These are phyloP conservation scores for Eutrema heterophyllum DNA, from an alignment of 345 rosid species.

Conservation along the genomic window DNA sequence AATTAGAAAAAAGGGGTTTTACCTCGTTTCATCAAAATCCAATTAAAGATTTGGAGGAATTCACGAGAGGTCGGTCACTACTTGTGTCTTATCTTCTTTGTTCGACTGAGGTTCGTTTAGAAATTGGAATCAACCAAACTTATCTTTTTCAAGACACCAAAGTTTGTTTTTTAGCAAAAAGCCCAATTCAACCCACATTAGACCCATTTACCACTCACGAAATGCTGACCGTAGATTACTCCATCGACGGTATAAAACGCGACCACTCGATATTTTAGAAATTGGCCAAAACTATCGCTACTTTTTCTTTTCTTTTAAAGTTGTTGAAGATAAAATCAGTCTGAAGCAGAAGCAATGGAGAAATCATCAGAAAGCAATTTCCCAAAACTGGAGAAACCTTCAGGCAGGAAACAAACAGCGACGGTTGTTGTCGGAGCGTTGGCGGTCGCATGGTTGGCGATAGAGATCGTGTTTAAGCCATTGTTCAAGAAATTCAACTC, in stretches of 20 bases:
- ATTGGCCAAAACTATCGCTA: neutral
- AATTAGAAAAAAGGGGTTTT: neutral
- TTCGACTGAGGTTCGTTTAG: slow-evolving; percentile 15
- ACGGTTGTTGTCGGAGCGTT: slow-evolving; percentile 66
- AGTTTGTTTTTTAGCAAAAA: slow-evolving; percentile 16
- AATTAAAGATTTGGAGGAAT: neutral
- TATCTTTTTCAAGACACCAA: slow-evolving; percentile 4
- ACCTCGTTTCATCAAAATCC: neutral
- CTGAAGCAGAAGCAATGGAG: slow-evolving; percentile 9
- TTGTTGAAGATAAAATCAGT: neutral
- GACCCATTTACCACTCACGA: slow-evolving; percentile 7
- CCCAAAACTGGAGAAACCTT: slow-evolving; percentile 20
- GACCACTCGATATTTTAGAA: neutral
- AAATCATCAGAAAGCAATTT: slow-evolving; percentile 7
- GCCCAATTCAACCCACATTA: neutral
- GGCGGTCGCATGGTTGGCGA: slow-evolving; percentile 72
- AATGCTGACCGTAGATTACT: slow-evolving; percentile 14
- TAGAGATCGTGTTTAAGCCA: slow-evolving; percentile 80
- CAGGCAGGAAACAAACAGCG: slow-evolving; percentile 43
- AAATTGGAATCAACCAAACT: slow-evolving; percentile 12
- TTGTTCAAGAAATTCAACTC: slow-evolving; percentile 55
- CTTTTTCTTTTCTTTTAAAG: neutral
- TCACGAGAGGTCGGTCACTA: slow-evolving; percentile 1
- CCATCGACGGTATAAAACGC: slow-evolving; percentile 16
- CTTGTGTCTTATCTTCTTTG: slow-evolving; percentile 25